Evolutionary conservation across 345 rosid species (phyloP).

Genomic region (Salix koriyanagi): DNA sequence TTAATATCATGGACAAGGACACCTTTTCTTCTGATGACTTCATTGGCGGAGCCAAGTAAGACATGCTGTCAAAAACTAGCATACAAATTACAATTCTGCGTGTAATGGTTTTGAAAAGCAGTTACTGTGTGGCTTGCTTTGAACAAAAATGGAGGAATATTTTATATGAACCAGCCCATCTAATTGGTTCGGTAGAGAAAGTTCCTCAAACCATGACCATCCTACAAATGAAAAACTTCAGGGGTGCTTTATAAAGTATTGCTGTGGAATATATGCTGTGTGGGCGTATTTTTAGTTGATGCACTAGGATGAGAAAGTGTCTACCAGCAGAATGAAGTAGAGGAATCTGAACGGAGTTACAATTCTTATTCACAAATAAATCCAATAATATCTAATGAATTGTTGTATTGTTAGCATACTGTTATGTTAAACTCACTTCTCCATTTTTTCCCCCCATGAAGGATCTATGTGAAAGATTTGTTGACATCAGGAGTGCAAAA

Average conservation of each 20-base stretch:
- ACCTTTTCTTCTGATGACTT: slow-evolving; percentile 66
- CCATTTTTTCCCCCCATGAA: slow-evolving; percentile 7
- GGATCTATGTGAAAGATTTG: slow-evolving; percentile 70
- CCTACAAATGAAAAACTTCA: neutral
- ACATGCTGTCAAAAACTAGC: neutral
- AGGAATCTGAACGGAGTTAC: neutral
- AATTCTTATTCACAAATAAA: neutral
- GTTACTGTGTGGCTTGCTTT: neutral
- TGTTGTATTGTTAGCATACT: neutral
- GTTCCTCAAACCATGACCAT: neutral
- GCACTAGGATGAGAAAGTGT: neutral
- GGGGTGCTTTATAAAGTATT: neutral
- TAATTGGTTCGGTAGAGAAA: neutral
- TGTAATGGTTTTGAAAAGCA: neutral
- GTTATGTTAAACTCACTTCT: neutral
- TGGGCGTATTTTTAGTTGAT: neutral
- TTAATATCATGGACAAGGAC: slow-evolving; percentile 84
- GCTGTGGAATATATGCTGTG: neutral
- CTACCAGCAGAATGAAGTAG: neutral
- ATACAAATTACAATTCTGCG: neutral
- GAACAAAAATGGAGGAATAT: neutral
- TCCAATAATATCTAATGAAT: neutral
- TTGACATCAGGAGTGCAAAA: slow-evolving; percentile 71
- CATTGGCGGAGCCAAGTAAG: slow-evolving; percentile 73
- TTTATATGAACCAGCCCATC: neutral